Base-by-base conservation (phyloP, 1,139 yeast genomes). In the Pichia sp. region DNA sequence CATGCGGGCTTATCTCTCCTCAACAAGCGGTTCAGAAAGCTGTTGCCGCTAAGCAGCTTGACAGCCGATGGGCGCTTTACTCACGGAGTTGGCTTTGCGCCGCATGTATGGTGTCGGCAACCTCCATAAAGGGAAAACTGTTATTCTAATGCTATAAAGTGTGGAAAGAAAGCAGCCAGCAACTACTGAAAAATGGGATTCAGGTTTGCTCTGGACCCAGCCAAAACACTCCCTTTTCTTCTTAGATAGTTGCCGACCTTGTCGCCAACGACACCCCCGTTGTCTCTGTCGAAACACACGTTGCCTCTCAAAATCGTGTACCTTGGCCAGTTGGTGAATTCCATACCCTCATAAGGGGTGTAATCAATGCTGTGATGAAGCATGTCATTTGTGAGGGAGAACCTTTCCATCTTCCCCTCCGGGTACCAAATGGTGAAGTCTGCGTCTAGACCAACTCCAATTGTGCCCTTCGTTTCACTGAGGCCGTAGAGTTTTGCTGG, bases 351-450 rank as follows among this genome's bases (percentile, higher is more conserved):
- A 59, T 65, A 76, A 6, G 80, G 78, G 1, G 80, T 73, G 58
- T 76, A 75, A 58, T 76, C 80, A 53, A 75, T 73, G 46, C 70
- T 67, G 56, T 76, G 80, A 56, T 74, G 72, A n/a, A 76, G 59
- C 70, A 72, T 69, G 1, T 59, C 64, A 59, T 76, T 76, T 10
- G 62, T 62, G 42, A 76, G 61, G 1, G 55, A 54, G 41, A 68
- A 67, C 4, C 69, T 65, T 38, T 65, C 56, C 60, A 72, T 67
- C 51, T 68, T 69, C 8, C 74, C 76, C 15, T 75, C 72, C 11
- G 89, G 84, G 69, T 90, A 93, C 70, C 90, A 88, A 8, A 90
- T 75, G 49, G 85, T 81, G 58, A 90, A 78, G 68, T 90, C 97
- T 0, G 96, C 96, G 70, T 90, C 96, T 67, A 77, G 79, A 0